phyloP scores from a whole-genome alignment of 2,329 filamentous ascomycete genomes.

The Fusarium phyllophilum region DNA sequence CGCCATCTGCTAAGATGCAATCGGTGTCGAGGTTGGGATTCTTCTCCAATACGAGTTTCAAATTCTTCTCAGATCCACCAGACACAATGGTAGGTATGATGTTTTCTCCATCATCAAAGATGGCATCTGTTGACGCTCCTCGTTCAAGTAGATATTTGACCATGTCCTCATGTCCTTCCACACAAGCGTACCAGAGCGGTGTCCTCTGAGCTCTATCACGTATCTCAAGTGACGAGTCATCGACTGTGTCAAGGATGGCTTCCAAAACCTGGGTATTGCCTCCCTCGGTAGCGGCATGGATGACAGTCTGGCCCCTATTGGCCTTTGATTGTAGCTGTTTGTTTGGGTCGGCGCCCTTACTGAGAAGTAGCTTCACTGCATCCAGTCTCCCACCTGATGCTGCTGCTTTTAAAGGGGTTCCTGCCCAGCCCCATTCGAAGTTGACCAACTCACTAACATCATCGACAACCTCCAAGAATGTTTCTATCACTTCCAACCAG shows the following conservation, averaged over 20 bases:
- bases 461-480: conserved; percentile 20
- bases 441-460: conserved; percentile 21
- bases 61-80: conserved; percentile 19
- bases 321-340: conserved; percentile 21
- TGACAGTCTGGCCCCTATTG: conserved; percentile 10
- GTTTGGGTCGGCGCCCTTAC: conserved; percentile 22
- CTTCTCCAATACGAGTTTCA: conserved; percentile 24
- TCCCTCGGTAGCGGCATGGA: conserved; percentile 28
- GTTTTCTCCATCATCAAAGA: conserved; percentile 15
- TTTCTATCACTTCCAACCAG: conserved; percentile 9
- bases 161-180: conserved; percentile 23
- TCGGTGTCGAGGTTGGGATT: conserved; percentile 27
- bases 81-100: conserved; percentile 16
- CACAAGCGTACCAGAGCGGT: conserved; percentile 28
- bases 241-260: not conserved
- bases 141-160: conserved; percentile 27
- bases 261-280: conserved; percentile 26
- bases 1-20: conserved; percentile 1
- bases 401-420: conserved; percentile 18
- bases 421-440: conserved; percentile 33
- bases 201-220: conserved; percentile 17
- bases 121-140: conserved; percentile 14
- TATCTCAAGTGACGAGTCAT: conserved; percentile 15
- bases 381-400: conserved; percentile 17
- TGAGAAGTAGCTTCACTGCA: conserved; percentile 15